Evolutionary conservation across 2,329 filamentous ascomycete genomes (phyloP), one percentile per base, ranked within the genome.

Genomic region (Cytospora paraplurivora): DNA sequence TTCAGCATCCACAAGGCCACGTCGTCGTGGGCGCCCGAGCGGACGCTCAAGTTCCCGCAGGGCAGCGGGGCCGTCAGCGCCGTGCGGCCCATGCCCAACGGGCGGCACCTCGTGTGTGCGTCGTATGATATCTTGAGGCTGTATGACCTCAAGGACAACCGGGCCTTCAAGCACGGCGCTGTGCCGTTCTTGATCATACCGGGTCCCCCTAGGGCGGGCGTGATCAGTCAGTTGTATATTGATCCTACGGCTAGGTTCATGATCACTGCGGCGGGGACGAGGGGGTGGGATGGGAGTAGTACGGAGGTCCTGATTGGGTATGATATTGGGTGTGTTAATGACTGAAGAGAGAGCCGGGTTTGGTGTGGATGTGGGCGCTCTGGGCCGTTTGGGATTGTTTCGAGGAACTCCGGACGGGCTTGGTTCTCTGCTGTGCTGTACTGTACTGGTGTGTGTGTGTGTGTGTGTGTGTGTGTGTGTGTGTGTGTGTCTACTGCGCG

Each of bases 121-220:
- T 96, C 91, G 0, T 90, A 96, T 72, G 94, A 98, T 72, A 98
- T 98, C 69, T 83, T 99, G 15, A 87, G 95, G 4, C 83, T 99
- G 0, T 99, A 98, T 74, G 95, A 99, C 72, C 80, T 98, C 19
- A 86, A 87, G 53, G 85, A 90, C 58, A 83, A 85, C 37, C 81
- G 84, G 32, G 77, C 82, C 1, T 80, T 83, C 47, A 91, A 88
- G 71, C 89, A 92, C 72, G 91, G 91, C 0, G 88, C 89, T 0
- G 92, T 96, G 0, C 95, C 95, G 0, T 99, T 98, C 75, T 83
- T 97, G n/a, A 97, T 99, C 68, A 89, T 99, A 32, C 95, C 95
- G 0, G 95, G 95, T 0, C 95, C 86, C 0, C 86, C 86, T 0
- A 75, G 92, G 17, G 93, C 93, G 0, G 94, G 94, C 52, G 92